phyloP scores from a whole-genome alignment of 75 land plant genomes.

The Picea sitchensis region DNA sequence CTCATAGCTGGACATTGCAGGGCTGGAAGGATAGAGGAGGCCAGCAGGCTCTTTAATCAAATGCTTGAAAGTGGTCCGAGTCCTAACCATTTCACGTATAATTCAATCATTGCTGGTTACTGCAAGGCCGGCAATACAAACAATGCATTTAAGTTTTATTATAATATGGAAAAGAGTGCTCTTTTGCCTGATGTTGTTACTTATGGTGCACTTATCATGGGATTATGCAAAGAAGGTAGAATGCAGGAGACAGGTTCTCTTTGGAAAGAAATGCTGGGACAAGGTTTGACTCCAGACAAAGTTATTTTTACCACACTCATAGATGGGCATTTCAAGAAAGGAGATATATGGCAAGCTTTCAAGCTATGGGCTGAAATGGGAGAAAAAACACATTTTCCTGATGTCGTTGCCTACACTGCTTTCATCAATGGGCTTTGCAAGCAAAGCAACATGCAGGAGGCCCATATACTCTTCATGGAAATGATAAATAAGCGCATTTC shows the following conservation, averaged over 20 bases:
- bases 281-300: constrained; percentile 44
- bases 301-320: constrained; percentile 65
- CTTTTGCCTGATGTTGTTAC: constrained; percentile 69
- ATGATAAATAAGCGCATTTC: constrained; percentile 51
- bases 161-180: constrained; percentile 47
- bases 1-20: constrained; percentile 55
- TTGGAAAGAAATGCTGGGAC: constrained; percentile 52
- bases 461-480: constrained; percentile 24
- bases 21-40: constrained; percentile 67
- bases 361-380: constrained; percentile 60
- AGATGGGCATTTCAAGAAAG: constrained; percentile 53
- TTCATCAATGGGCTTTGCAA: constrained; percentile 71
- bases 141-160: constrained; percentile 50
- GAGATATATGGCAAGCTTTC: constrained; percentile 43
- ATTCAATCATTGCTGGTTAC: constrained; percentile 57
- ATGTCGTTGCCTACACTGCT: constrained; percentile 73
- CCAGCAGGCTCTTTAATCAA: constrained; percentile 28
- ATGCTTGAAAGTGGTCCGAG: constrained; percentile 43
- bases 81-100: constrained; percentile 44
- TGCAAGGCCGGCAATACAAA: constrained; percentile 41
- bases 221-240: constrained; percentile 49
- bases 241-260: constrained; percentile 46
- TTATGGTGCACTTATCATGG: constrained; percentile 67
- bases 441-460: constrained; percentile 42
- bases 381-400: constrained; percentile 44